Base-by-base conservation (phyloP, 2,329 filamentous ascomycete species). In the Decorospora gaudefroyi region DNA sequence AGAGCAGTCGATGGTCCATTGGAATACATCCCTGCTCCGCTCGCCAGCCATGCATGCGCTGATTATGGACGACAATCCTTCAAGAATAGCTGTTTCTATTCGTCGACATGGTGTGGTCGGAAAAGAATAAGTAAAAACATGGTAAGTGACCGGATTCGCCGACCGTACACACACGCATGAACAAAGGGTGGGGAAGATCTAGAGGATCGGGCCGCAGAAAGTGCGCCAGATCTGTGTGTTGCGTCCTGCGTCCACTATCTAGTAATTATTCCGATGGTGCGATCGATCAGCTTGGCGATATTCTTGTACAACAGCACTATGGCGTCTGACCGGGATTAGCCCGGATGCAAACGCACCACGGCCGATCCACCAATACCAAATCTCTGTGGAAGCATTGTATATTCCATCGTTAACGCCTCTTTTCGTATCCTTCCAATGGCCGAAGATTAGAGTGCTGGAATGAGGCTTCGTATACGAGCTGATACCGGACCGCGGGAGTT, bases 221-320 rank as follows among this genome's bases (percentile, higher is more conserved):
- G 38, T 37, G 45, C 38, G 55, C 51, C 43, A 64, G 61, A 65
- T 64, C 55, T 61, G 48, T 61, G 60, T 59, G 54, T 23, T 6
- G 6, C 6, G 6, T 10, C 10, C 54, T 17, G 39, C 41, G 27
- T 43, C 35, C 50, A 46, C 42, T 46, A 47, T 54, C 42, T 42
- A 53, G 52, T 57, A 65, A 51, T 43, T 51, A 31, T 54, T 56
- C 57, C 57, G 55, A 62, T 57, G 55, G 47, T 37, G 46, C 33
- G 46, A 51, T 55, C 43, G n/a, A 57, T 36, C 42, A 39, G 22
- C 65, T 68, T 69, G 65, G 64, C 65, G 62, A 66, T 69, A 67
- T 61, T 54, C 43, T 48, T 64, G 66, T 69, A 56, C 54, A 26
- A 67, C 64, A 34, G 34, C 32, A 53, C 50, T 51, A 49, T 46